Evolutionary conservation across 208 protist species (phyloP).

Genomic region (Trypanosomatidae sp.): DNA sequence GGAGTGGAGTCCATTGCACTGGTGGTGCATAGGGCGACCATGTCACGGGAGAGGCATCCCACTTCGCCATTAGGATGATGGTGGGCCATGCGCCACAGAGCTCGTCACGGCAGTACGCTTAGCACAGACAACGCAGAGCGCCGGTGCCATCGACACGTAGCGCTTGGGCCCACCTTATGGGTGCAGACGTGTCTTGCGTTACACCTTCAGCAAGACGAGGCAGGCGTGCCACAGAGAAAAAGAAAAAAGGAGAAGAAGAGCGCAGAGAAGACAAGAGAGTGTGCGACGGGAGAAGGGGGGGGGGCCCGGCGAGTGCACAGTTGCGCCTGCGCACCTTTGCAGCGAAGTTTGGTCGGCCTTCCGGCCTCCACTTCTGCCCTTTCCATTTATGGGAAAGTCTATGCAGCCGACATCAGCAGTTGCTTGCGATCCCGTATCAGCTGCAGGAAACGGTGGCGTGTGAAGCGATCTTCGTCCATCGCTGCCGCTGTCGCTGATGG

Average conservation of each 20-base stretch:
- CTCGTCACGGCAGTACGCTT: background rate
- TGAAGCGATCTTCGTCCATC: background rate
- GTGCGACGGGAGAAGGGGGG: background rate
- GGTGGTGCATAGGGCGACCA: background rate
- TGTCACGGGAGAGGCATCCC: background rate
- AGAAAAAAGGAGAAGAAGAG: background rate
- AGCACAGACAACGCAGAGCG: background rate
- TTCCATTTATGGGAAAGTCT: background rate
- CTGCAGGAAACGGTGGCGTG: slow-evolving; percentile 17
- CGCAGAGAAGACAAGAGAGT: background rate
- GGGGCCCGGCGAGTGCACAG: background rate
- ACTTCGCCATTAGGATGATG: background rate
- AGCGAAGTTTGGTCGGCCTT: background rate
- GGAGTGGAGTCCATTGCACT: background rate
- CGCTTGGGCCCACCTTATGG: background rate
- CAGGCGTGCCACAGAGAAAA: background rate
- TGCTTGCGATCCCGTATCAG: slow-evolving; percentile 30
- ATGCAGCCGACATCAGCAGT: slow-evolving; percentile 7
- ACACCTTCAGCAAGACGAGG: background rate
- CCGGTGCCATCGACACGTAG: background rate
- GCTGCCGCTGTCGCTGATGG: background rate
- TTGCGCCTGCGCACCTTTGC: background rate
- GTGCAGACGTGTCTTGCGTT: background rate
- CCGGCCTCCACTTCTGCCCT: background rate
- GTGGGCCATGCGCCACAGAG: background rate